A percentile compares a stretch with the other conserved stretches of the same genome.
Evolutionary conservation across 768 basidiomycete genomes (phyloP).

Genomic region (Sporobolomyces roseus): DNA sequence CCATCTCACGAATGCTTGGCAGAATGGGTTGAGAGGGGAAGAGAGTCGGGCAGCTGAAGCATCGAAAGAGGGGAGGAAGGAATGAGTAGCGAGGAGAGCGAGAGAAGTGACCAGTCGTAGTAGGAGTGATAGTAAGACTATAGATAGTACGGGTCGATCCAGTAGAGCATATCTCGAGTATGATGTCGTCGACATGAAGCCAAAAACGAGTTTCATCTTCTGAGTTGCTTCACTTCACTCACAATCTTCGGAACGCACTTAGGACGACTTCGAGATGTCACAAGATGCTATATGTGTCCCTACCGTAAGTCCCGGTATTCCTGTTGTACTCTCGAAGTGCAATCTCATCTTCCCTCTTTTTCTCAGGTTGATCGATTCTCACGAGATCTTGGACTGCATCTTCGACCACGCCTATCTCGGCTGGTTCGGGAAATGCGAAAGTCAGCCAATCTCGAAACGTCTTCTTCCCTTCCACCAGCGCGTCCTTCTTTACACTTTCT

Average conservation of each 20-base stretch:
- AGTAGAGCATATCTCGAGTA: background rate
- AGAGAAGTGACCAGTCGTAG: constrained; percentile 5
- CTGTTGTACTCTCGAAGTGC: too few species aligned
- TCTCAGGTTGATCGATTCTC: too few species aligned
- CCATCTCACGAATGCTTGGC: constrained; percentile 63
- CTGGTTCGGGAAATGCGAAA: too few species aligned
- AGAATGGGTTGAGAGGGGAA: background rate
- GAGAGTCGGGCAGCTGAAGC: background rate
- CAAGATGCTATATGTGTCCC: too few species aligned
- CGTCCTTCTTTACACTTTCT: too few species aligned
- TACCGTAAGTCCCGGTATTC: too few species aligned
- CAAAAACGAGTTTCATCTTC: background rate
- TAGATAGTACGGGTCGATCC: background rate
- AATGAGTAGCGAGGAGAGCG: background rate
- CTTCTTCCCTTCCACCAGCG: too few species aligned
- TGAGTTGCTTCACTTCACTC: background rate
- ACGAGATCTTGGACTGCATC: too few species aligned
- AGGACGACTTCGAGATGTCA: background rate
- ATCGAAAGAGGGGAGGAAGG: constrained; percentile 24
- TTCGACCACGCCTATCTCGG: too few species aligned
- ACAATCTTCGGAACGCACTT: background rate
- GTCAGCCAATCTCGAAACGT: too few species aligned
- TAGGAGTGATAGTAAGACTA: background rate
- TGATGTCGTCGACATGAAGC: background rate
- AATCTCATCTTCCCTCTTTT: too few species aligned